A percentile compares a stretch with the other conserved stretches of the same genome.
phyloP scores from a whole-genome alignment of 164 flowering plant genomes.

The Akebia trifoliata region DNA sequence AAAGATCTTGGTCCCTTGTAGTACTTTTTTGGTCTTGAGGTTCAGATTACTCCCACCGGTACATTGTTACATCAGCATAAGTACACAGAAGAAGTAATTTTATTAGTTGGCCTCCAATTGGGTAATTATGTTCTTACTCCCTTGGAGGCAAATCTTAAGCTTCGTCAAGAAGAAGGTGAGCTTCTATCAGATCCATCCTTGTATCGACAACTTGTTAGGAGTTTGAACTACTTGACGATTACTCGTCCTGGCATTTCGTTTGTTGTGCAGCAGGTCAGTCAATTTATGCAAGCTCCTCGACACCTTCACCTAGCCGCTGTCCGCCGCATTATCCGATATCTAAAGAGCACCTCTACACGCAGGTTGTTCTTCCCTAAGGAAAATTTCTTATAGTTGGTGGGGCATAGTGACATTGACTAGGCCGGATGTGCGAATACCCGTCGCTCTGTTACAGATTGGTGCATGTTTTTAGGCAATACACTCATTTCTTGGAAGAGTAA shows the following conservation, averaged over 20 bases:
- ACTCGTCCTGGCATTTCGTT: conserved; percentile 1
- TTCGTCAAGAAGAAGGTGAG: background rate
- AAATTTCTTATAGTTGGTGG: too few species aligned
- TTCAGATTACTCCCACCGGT: too few species aligned
- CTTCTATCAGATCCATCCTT: too few species aligned
- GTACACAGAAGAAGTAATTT: too few species aligned
- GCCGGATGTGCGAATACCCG: conserved; percentile 13
- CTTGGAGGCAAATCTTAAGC: background rate
- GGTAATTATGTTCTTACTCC: background rate
- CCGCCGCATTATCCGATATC: conserved; percentile 4
- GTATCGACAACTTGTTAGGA: too few species aligned
- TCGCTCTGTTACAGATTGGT: conserved; percentile 7
- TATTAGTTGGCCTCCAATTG: background rate
- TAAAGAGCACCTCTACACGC: conserved; percentile 5
- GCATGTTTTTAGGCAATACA: too few species aligned
- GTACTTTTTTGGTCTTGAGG: too few species aligned
- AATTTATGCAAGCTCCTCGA: too few species aligned
- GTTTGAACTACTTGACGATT: background rate
- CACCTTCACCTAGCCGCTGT: background rate
- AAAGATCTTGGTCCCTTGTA: too few species aligned
- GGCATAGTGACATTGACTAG: background rate
- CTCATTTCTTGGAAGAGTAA: conserved; percentile 7
- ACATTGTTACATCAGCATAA: too few species aligned
- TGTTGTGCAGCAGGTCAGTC: conserved; percentile 12
- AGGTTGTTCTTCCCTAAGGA: too few species aligned